Conservation (phyloP, 768 basidiomycete genomes). For the Russula earlei region DNA sequence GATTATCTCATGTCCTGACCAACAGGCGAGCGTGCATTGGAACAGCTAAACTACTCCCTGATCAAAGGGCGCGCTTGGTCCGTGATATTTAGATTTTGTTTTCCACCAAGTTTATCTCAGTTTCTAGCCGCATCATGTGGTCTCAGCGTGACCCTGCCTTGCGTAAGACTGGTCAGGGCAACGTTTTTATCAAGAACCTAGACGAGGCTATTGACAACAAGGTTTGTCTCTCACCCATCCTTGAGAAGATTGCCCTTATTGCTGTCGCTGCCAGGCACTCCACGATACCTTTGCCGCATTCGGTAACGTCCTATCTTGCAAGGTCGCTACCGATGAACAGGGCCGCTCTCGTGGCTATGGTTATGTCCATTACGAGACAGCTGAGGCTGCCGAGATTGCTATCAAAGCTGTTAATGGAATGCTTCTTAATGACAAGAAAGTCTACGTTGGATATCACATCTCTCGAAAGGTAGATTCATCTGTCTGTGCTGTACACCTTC, state of each 20-base stretch:
- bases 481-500: not conserved
- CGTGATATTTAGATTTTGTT: slow-evolving; percentile 21
- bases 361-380: slow-evolving; percentile 98
- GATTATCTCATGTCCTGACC: slow-evolving; percentile 6
- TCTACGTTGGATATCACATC: slow-evolving; percentile 95
- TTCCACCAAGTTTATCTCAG: not conserved
- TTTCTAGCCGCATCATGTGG: slow-evolving; percentile 98
- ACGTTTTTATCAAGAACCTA: slow-evolving; percentile 99
- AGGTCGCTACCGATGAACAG: slow-evolving; percentile 94
- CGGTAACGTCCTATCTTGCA: slow-evolving; percentile 97
- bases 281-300: slow-evolving; percentile 99
- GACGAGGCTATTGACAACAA: slow-evolving; percentile 98
- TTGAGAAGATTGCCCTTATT: not conserved
- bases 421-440: slow-evolving; percentile 99
- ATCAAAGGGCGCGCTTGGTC: slow-evolving; percentile 98
- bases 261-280: slow-evolving; percentile 58
- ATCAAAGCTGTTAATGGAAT: slow-evolving; percentile 99
- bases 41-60: slow-evolving; percentile 97
- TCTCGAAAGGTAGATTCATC: slow-evolving; percentile 72
- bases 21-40: slow-evolving; percentile 91
- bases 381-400: slow-evolving; percentile 89
- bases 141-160: slow-evolving; percentile 99
- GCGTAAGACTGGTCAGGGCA: slow-evolving; percentile 98
- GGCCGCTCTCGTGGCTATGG: slow-evolving; percentile 97
- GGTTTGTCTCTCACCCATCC: slow-evolving; percentile 31